Evolutionary conservation across 176 grass and related monocot genomes (phyloP), one percentile per base, ranked within the genome.

Genomic region (Dactylis glomerata): DNA sequence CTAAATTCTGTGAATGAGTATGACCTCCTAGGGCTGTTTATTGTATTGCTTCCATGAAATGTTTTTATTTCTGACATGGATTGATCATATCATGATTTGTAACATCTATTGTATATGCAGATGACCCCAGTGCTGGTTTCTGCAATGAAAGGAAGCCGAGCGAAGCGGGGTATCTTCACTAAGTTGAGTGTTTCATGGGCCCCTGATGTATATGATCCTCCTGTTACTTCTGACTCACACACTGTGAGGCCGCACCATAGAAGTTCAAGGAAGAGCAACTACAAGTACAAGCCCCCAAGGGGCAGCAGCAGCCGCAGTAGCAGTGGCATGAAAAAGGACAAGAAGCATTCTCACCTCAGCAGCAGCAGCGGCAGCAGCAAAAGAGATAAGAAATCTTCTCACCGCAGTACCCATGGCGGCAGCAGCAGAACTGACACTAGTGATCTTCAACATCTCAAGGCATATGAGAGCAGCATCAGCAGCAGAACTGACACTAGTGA

Each of bases 191-290:
- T 99, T 31, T 94, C 88, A 61, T 99, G 96, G 96, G 91, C 88
- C 8, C 90, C 91, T 51, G 88, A 99, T 66, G 96, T 99, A 19
- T 99, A 99, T 87, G 96, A 99, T 68, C 96, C 96, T 30, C 96
- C 96, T 82, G 70, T 92, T 65, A 99, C 93, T 27, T 92, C 93
- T 77, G 89, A 92, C 4, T 95, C 93, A 0, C 96, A 99, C 82
- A 96, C 93, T 8, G 69, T 99, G 49, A 96, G 32, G 26, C 80
- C 62, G 8, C 86, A 61, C 52, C 83, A 74, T 24, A 92, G 83
- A 73, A 52, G 77, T 80, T 81, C 81, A 45, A 96, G 69, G 68
- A 99, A 96, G 86, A 79, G 89, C 65, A 44, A 95, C 50, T 81
- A 92, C 80, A 92, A 92, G 61, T 83, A 94, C 86, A 90, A 88